These are phyloP conservation scores for Talaromyces sp. DNA, from an alignment of 2,329 filamentous ascomycete genomes.

Conservation along the genomic window DNA sequence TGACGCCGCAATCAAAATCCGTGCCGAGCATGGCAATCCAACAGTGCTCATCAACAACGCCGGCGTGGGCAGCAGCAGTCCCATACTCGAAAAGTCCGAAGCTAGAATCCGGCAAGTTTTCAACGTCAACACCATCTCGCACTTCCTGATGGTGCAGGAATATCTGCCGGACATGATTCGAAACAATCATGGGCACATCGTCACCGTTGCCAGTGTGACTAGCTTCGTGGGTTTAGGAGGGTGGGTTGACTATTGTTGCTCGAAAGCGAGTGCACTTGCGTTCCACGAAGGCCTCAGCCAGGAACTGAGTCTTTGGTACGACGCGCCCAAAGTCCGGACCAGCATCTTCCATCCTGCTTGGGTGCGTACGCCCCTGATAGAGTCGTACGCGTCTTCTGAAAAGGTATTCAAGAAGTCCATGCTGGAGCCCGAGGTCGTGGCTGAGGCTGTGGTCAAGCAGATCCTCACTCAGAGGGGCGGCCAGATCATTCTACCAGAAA, in stretches of 20 bases:
- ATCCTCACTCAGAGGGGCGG: not conserved
- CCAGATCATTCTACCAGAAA: not conserved
- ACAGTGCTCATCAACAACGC: conserved; percentile 4
- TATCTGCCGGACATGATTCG: not conserved
- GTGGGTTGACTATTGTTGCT: not conserved
- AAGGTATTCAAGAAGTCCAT: not conserved
- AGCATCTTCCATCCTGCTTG: not conserved
- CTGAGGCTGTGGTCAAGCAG: not conserved
- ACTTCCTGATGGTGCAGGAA: not conserved
- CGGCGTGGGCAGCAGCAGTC: not conserved
- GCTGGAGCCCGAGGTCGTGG: not conserved
- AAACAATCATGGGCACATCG: not conserved
- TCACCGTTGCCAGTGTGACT: not conserved
- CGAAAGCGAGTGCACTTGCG: not conserved
- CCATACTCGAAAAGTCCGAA: not conserved
- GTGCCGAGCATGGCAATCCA: not conserved
- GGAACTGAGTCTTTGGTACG: not conserved
- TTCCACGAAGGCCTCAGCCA: conserved; percentile 2
- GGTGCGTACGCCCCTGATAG: not conserved
- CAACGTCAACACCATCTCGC: not conserved
- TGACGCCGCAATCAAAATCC: not conserved
- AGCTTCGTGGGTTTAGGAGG: not conserved
- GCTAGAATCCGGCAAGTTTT: not conserved
- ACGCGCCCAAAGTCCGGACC: not conserved
- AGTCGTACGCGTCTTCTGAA: not conserved